A percentile compares a stretch with the other conserved stretches of the same genome.
Conservation (phyloP, 768 basidiomycete species). For the Porpolomopsis calyptriformis region DNA sequence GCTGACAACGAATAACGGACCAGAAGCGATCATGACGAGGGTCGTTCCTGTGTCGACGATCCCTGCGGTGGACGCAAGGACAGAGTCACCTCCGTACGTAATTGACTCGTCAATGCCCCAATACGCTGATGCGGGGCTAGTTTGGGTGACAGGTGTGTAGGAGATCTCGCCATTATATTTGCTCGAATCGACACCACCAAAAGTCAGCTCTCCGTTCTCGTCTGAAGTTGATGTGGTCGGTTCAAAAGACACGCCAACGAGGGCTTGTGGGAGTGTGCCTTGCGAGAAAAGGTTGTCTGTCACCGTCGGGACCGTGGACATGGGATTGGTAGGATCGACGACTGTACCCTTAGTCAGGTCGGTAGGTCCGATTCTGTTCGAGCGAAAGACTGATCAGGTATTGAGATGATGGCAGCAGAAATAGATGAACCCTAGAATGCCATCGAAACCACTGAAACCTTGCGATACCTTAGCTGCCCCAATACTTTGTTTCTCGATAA, state of each 20-base stretch:
- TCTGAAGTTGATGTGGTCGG: slow-evolving; percentile 21
- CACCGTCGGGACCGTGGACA: slow-evolving; percentile 26
- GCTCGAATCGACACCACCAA: slow-evolving; percentile 20
- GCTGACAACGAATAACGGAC: neutral
- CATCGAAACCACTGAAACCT: slow-evolving; percentile 32
- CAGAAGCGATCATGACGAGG: slow-evolving; percentile 23
- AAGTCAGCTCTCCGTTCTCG: slow-evolving; percentile 18
- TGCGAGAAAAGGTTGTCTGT: slow-evolving; percentile 29
- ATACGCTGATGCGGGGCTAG: slow-evolving; percentile 23
- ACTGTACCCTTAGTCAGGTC: slow-evolving; percentile 29
- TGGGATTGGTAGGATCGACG: neutral
- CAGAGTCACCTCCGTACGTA: slow-evolving; percentile 23
- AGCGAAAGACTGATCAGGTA: too few relatives aligned
- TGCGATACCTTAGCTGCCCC: slow-evolving; percentile 28
- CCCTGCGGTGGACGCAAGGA: slow-evolving; percentile 25
- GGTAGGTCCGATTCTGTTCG: slow-evolving; percentile 35
- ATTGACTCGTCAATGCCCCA: slow-evolving; percentile 38
- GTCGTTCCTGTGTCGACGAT: slow-evolving; percentile 31
- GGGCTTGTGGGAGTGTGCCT: slow-evolving; percentile 18
- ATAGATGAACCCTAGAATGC: slow-evolving; percentile 35
- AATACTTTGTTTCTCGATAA: slow-evolving; percentile 34
- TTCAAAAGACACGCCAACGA: slow-evolving; percentile 28
- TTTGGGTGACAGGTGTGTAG: slow-evolving; percentile 19
- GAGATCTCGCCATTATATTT: slow-evolving; percentile 20
- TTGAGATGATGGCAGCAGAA: too few relatives aligned